Percentiles rank a stretch among this genome's conserved stretches.
These are phyloP conservation scores for Amanita subjunquillea DNA, from an alignment of 768 basidiomycete species.

Conservation along the genomic window DNA sequence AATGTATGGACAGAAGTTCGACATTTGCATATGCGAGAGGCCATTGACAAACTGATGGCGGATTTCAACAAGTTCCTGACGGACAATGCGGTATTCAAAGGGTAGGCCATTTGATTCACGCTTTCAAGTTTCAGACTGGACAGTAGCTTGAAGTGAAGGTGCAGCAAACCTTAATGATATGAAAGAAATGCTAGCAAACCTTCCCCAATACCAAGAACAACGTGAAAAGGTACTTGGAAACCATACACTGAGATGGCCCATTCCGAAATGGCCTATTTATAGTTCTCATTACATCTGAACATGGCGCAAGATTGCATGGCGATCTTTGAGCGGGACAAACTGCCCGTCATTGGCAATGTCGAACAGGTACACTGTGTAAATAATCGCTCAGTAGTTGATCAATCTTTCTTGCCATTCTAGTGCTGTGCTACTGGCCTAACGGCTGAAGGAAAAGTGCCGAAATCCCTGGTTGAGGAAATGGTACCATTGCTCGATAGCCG, in stretches of 20 bases:
- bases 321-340: slow-evolving; percentile 80
- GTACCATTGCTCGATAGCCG: slow-evolving; percentile 87
- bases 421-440: slow-evolving; percentile 91
- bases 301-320: slow-evolving; percentile 98
- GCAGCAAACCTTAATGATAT: slow-evolving; percentile 91
- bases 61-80: slow-evolving; percentile 93
- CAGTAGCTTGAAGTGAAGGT: slow-evolving; percentile 40
- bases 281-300: slow-evolving; percentile 94
- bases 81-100: slow-evolving; percentile 92
- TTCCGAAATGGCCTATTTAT: slow-evolving; percentile 1
- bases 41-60: slow-evolving; percentile 92
- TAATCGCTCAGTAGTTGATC: slow-evolving; percentile 9
- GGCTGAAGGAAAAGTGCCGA: slow-evolving; percentile 89
- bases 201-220: slow-evolving; percentile 93
- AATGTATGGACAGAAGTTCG: slow-evolving; percentile 87
- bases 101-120: slow-evolving; percentile 30
- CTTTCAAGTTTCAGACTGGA: background rate
- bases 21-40: slow-evolving; percentile 98
- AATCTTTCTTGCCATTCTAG: slow-evolving; percentile 25
- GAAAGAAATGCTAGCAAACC: slow-evolving; percentile 96
- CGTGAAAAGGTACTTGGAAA: slow-evolving; percentile 67
- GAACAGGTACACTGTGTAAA: slow-evolving; percentile 56
- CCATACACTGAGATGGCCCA: background rate
- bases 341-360: slow-evolving; percentile 75
- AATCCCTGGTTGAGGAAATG: slow-evolving; percentile 95